Percentiles rank a stretch among this genome's conserved stretches.
Evolutionary conservation across 2,329 filamentous ascomycete species (phyloP).

Genomic region (Penicillium sp.): DNA sequence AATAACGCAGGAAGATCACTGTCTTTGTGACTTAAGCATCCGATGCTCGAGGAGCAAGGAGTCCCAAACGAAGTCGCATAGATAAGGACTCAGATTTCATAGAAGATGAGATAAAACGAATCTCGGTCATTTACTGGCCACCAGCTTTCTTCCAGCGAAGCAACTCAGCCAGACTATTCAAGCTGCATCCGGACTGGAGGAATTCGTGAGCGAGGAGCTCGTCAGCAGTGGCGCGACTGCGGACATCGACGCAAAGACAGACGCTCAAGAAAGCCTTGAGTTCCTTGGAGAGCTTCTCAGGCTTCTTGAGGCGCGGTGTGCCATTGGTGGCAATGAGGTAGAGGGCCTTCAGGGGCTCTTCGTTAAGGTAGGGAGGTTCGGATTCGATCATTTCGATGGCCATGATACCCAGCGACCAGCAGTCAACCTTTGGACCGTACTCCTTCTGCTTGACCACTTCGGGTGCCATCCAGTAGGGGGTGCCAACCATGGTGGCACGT

Average conservation of each 20-base stretch:
- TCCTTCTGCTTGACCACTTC: slow-evolving; percentile 99
- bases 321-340: slow-evolving; percentile 98
- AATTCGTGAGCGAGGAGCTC: slow-evolving; percentile 92
- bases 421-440: slow-evolving; percentile 96
- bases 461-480: slow-evolving; percentile 99
- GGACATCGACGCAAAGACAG: slow-evolving; percentile 94
- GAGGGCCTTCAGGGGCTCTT: slow-evolving; percentile 93
- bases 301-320: slow-evolving; percentile 94
- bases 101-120: slow-evolving; percentile 17
- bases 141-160: slow-evolving; percentile 62
- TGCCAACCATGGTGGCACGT: slow-evolving; percentile 98
- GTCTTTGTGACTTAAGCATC: slow-evolving; percentile 14
- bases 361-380: slow-evolving; percentile 95
- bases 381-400: slow-evolving; percentile 99
- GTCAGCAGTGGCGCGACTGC: slow-evolving; percentile 83
- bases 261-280: slow-evolving; percentile 95
- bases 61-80: slow-evolving; percentile 27
- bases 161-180: slow-evolving; percentile 78
- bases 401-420: slow-evolving; percentile 99
- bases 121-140: slow-evolving; percentile 30
- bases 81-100: slow-evolving; percentile 33
- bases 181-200: slow-evolving; percentile 81
- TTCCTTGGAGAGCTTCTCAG: slow-evolving; percentile 95
- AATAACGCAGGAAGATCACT: neutral
- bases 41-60: slow-evolving; percentile 22